Base-by-base conservation (phyloP, 1,139 yeast genomes). In the Meyerozyma elateridarum region DNA sequence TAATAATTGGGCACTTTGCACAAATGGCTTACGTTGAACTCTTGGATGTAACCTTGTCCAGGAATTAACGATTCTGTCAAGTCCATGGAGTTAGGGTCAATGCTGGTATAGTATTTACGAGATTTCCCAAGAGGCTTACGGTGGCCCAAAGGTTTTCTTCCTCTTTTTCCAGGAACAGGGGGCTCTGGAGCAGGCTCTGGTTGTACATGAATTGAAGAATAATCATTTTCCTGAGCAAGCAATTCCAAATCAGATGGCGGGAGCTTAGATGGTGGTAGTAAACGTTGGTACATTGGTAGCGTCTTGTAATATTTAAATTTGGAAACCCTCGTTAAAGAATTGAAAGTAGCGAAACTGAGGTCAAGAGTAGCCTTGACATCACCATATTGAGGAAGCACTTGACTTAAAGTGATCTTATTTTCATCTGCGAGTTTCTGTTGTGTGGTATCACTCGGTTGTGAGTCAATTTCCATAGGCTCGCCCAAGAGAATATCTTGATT, bases 1-100 rank as follows among this genome's bases (percentile, higher is more conserved):
- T 61, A 68, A 39, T 68, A 68, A 38, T 61, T 64, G 2, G 73
- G 72, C 8, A 66, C 68, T 39, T 61, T 65, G 46, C 73, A 65
- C 15, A 67, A 40, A 39, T 62, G 64, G 35, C 52, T 58, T 8
- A 68, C 57, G 37, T 57, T 64, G 40, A 68, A 68, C 39, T 66
- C 73, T 26, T 63, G 72, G 26, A 68, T 60, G 31, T 46, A 62
- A 1, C 74, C 74, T 44, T 66, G 71, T 1, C 74, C 74, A 1
- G 73, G 73, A 8, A 67, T 51, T 2, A 65, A 56, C 4, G 64
- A 59, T 31, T 68, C 73, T 5, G 55, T 41, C 38, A 67, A 58
- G 38, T 68, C 73, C 12, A 64, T 39, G 12, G 51, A 41, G 41
- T 68, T 66, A 3, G 71, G 70, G 42, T 68, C 73, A 15, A 61